These are phyloP conservation scores for Euphrasia confusa DNA, from an alignment of 257 asterid genomes.

Conservation along the genomic window DNA sequence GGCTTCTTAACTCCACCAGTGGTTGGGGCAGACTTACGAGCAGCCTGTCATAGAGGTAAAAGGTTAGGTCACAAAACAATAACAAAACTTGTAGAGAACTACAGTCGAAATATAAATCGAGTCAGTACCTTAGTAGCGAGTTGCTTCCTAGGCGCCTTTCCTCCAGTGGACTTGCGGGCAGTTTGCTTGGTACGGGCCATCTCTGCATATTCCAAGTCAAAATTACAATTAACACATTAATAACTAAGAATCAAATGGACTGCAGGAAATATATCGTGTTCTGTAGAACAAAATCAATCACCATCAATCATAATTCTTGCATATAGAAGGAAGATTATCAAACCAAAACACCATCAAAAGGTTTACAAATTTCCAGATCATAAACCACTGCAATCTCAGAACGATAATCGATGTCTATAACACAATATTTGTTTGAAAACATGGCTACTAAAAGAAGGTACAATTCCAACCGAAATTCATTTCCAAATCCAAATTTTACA, in stretches of 20 bases:
- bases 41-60: constrained; percentile 31
- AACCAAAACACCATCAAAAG: not conserved
- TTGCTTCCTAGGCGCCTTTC: constrained; percentile 63
- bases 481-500: not conserved
- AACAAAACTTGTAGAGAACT: not conserved
- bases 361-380: no score
- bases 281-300: not conserved
- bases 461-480: no score
- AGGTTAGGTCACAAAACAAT: not conserved
- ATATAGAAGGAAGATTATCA: not conserved
- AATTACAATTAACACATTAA: not conserved
- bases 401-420: no score
- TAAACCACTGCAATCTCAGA: no score
- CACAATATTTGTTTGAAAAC: no score
- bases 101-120: not conserved
- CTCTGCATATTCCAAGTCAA: constrained; percentile 23
- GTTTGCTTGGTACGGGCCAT: constrained; percentile 68
- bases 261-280: not conserved
- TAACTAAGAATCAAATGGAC: not conserved
- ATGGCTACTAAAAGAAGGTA: no score
- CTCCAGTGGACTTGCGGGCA: constrained; percentile 62
- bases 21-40: constrained; percentile 62
- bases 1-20: constrained; percentile 65
- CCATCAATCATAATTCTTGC: not conserved
- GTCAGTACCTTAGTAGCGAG: constrained; percentile 48